A percentile compares a stretch with the other conserved stretches of the same genome.
These are phyloP conservation scores for Pseudophaeomoniella oleicola DNA, from an alignment of 2,329 filamentous ascomycete species.

Conservation along the genomic window DNA sequence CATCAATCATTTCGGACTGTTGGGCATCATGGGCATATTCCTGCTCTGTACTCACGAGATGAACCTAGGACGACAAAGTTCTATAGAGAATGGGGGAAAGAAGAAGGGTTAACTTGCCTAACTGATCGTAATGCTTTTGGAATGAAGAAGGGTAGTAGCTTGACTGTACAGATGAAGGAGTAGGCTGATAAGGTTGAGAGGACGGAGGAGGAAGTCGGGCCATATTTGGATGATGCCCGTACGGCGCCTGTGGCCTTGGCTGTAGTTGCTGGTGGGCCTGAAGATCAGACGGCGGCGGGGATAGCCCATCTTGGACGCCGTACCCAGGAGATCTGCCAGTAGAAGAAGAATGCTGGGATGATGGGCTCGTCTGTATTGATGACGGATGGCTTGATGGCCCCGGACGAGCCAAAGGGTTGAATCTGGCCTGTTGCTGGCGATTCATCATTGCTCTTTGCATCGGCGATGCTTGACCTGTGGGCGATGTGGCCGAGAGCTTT, in stretches of 20 bases:
- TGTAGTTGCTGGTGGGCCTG: slow-evolving; percentile 36
- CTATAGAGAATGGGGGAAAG: slow-evolving; percentile 30
- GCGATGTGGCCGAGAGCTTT: slow-evolving; percentile 37
- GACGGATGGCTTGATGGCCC: slow-evolving; percentile 43
- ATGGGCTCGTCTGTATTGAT: slow-evolving; percentile 66
- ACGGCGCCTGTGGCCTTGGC: slow-evolving; percentile 26
- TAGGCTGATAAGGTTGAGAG: not conserved
- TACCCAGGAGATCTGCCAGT: slow-evolving; percentile 49
- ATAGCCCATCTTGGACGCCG: slow-evolving; percentile 44
- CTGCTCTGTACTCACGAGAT: slow-evolving; percentile 66
- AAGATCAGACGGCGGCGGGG: slow-evolving; percentile 44
- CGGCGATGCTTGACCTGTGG: slow-evolving; percentile 57
- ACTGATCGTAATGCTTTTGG: slow-evolving; percentile 86
- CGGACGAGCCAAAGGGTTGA: slow-evolving; percentile 11
- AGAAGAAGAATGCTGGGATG: slow-evolving; percentile 60
- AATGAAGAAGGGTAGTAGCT: slow-evolving; percentile 74
- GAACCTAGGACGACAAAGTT: slow-evolving; percentile 54
- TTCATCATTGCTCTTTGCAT: slow-evolving; percentile 72
- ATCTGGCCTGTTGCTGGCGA: slow-evolving; percentile 39
- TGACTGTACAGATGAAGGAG: slow-evolving; percentile 20
- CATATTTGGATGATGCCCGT: slow-evolving; percentile 27
- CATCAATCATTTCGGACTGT: slow-evolving; percentile 70
- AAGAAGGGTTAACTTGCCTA: slow-evolving; percentile 63
- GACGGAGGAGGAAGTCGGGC: not conserved
- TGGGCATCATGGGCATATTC: slow-evolving; percentile 65